These are phyloP conservation scores for Paracoccidioides lutzii DNA, from an alignment of 2,329 filamentous ascomycete species.

Conservation along the genomic window DNA sequence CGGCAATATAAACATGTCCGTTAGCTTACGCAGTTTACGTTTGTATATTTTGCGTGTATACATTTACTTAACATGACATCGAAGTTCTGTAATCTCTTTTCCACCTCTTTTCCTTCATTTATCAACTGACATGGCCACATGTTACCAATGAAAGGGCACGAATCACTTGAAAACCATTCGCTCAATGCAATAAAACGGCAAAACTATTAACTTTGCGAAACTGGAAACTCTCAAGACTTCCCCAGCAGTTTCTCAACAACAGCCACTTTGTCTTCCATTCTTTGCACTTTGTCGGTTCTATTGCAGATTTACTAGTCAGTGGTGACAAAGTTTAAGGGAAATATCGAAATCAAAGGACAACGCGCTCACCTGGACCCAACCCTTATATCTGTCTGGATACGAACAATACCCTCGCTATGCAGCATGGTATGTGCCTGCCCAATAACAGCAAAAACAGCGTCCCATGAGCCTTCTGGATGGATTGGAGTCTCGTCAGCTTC, in stretches of 20 bases:
- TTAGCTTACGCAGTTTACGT: no score
- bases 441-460: slow-evolving; percentile 69
- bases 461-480: slow-evolving; percentile 70
- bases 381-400: slow-evolving; percentile 81
- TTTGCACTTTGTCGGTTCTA: slow-evolving; percentile 76
- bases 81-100: no score
- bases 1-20: not conserved
- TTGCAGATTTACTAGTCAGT: not conserved
- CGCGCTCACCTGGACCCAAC: slow-evolving; percentile 57
- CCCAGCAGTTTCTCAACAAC: slow-evolving; percentile 42
- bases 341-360: not conserved
- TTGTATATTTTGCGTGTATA: no score
- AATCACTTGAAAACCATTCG: no score
- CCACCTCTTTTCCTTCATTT: no score
- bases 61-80: no score
- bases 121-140: no score
- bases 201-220: not conserved
- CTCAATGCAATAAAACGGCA: not conserved
- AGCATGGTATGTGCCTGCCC: slow-evolving; percentile 74
- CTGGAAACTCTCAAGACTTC: not conserved
- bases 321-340: not conserved
- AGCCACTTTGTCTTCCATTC: slow-evolving; percentile 64
- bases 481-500: not conserved
- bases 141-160: no score
- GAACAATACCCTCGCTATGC: slow-evolving; percentile 60